phyloP scores from a whole-genome alignment of 257 asterid genomes.

The Apocynum venetum region DNA sequence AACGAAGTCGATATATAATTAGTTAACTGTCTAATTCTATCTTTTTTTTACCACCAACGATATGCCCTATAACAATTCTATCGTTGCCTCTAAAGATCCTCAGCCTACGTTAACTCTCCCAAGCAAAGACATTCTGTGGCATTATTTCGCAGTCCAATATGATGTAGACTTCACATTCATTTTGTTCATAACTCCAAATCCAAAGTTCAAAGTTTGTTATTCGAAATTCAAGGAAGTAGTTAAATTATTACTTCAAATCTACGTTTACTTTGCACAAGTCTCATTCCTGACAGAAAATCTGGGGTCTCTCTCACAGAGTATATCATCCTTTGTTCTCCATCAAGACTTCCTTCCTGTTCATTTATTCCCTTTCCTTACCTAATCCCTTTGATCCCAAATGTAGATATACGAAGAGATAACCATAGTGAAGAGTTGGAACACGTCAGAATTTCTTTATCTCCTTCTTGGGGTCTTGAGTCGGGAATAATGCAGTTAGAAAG shows the following conservation, averaged over 20 bases:
- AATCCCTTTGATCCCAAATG: neutral
- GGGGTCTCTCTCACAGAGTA: neutral
- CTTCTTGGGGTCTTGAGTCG: neutral
- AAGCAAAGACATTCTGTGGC: too few species aligned
- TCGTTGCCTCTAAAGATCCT: too few species aligned
- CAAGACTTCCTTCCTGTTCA: neutral
- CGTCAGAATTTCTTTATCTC: constrained; percentile 1
- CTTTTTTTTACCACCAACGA: too few species aligned
- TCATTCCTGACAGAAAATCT: neutral
- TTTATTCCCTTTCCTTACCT: constrained; percentile 2
- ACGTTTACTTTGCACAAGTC: neutral
- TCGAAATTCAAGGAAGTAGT: neutral
- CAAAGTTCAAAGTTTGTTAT: neutral
- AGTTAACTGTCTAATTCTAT: too few species aligned
- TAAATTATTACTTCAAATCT: neutral
- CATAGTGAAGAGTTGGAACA: neutral
- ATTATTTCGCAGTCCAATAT: neutral
- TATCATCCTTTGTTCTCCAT: neutral
- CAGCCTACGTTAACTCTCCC: too few species aligned
- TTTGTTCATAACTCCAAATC: neutral
- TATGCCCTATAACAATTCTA: too few species aligned
- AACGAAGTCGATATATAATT: too few species aligned
- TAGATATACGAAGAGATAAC: neutral
- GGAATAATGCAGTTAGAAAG: too few species aligned
- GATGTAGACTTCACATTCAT: constrained; percentile 1